A percentile compares a stretch with the other conserved stretches of the same genome.
Evolutionary conservation across 768 basidiomycete genomes (phyloP).

Genomic region (Omphalotus guepiniiformis): DNA sequence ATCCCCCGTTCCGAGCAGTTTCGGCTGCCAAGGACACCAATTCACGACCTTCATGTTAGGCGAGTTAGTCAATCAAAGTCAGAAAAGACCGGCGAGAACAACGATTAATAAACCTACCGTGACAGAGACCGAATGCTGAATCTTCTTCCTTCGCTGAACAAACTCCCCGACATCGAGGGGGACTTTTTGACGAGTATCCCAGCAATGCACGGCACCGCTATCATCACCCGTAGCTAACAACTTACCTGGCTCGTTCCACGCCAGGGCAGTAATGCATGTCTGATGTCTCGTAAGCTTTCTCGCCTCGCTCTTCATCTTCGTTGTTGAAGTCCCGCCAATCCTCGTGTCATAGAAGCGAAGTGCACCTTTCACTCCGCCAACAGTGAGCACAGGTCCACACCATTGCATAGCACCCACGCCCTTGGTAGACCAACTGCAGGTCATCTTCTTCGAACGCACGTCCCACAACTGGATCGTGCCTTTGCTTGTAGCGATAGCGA

Average conservation of each 20-base stretch:
- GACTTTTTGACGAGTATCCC: constrained; percentile 57
- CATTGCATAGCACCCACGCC: constrained; percentile 64
- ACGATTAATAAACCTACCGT: constrained; percentile 32
- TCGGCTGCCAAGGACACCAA: constrained; percentile 85
- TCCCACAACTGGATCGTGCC: constrained; percentile 78
- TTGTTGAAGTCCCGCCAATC: constrained; percentile 37
- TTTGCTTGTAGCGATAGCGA: constrained; percentile 59
- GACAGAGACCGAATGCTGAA: constrained; percentile 61
- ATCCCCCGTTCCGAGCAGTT: constrained; percentile 74
- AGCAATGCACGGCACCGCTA: constrained; percentile 70
- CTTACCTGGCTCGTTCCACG: constrained; percentile 65
- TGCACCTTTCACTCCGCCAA: constrained; percentile 63
- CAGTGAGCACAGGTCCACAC: constrained; percentile 60
- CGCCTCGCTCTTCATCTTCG: constrained; percentile 54
- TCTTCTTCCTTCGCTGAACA: constrained; percentile 57
- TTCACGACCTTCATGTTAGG: constrained; percentile 87
- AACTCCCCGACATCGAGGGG: constrained; percentile 55
- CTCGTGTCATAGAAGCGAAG: constrained; percentile 75
- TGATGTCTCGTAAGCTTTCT: constrained; percentile 67
- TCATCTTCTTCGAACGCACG: constrained; percentile 48
- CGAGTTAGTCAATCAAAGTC: constrained; percentile 4
- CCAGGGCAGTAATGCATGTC: constrained; percentile 56
- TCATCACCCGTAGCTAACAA: constrained; percentile 75
- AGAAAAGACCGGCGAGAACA: background rate
- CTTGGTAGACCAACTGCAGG: constrained; percentile 50